A percentile compares a stretch with the other conserved stretches of the same genome.
Conservation (phyloP, 345 rosid species). For the Leavenworthia alabamica region DNA sequence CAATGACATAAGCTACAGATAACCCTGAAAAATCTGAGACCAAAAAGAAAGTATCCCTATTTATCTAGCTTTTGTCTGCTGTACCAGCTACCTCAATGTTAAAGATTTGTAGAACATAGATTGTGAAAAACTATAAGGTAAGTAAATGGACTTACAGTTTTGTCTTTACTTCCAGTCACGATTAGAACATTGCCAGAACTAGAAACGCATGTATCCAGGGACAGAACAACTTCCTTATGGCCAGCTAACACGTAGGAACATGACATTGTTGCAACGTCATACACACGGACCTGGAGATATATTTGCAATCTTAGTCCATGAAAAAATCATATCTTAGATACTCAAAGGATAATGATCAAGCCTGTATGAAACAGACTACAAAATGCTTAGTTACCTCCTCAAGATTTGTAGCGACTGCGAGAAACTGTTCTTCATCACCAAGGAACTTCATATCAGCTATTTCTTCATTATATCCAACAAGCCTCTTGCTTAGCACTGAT, state of each 20-base stretch:
- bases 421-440: constrained; percentile 77
- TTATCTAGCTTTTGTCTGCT: background rate
- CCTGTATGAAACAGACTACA: background rate
- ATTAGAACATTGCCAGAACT: constrained; percentile 54
- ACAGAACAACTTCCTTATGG: constrained; percentile 68
- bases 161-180: constrained; percentile 90
- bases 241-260: constrained; percentile 88
- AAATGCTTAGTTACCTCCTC: constrained; percentile 56
- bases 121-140: constrained; percentile 5
- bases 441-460: constrained; percentile 86
- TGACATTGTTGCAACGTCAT: constrained; percentile 80
- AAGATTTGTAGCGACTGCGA: constrained; percentile 91
- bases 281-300: constrained; percentile 72
- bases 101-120: background rate
- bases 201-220: constrained; percentile 73
- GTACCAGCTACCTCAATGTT: constrained; percentile 5
- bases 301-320: constrained; percentile 12
- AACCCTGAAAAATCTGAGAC: background rate
- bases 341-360: constrained; percentile 6
- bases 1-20: background rate
- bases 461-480: constrained; percentile 90
- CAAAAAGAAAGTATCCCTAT: background rate
- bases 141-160: constrained; percentile 50
- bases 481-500: constrained; percentile 54
- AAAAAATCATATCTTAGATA: constrained; percentile 6